These are phyloP conservation scores for Protomyces lactucae-debilis DNA, from an alignment of 1,139 yeast species.

Conservation along the genomic window DNA sequence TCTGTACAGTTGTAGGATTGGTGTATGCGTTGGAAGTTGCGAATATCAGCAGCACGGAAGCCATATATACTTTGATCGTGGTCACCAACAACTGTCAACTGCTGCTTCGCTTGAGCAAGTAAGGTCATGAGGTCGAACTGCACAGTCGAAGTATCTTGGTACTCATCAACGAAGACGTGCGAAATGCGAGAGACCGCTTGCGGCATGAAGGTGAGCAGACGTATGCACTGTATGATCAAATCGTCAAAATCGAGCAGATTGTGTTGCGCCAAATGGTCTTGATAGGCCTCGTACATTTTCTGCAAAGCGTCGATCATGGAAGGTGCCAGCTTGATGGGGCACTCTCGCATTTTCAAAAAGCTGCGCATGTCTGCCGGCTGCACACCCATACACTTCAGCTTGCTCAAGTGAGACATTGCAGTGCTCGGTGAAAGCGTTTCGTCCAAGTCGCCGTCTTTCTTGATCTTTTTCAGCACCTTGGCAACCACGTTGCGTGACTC, in stretches of 20 bases:
- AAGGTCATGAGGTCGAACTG: conserved; percentile 65
- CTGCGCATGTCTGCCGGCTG: not conserved
- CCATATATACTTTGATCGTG: conserved; percentile 94
- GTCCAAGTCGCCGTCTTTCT: not conserved
- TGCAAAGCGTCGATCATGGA: not conserved
- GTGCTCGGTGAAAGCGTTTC: not conserved
- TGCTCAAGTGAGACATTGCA: conserved; percentile 6
- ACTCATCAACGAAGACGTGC: conserved; percentile 86
- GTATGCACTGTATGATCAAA: conserved; percentile 54
- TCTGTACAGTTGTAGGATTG: conserved; percentile 43
- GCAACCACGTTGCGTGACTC: conserved; percentile 41
- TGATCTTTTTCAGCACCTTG: conserved; percentile 8
- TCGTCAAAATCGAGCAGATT: conserved; percentile 77
- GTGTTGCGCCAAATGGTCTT: conserved; percentile 44
- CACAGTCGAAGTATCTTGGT: conserved; percentile 80
- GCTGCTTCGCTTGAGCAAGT: conserved; percentile 49
- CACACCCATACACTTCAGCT: conserved; percentile 3
- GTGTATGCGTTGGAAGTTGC: conserved; percentile 61
- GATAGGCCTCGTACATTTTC: conserved; percentile 51
- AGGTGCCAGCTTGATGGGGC: conserved; percentile 5
- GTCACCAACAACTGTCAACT: conserved; percentile 86
- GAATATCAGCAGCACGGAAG: conserved; percentile 72
- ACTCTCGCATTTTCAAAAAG: not conserved
- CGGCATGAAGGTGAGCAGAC: conserved; percentile 47
- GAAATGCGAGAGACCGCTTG: conserved; percentile 50